These are phyloP conservation scores for Suillus weaverae DNA, from an alignment of 768 basidiomycete species.

Conservation along the genomic window DNA sequence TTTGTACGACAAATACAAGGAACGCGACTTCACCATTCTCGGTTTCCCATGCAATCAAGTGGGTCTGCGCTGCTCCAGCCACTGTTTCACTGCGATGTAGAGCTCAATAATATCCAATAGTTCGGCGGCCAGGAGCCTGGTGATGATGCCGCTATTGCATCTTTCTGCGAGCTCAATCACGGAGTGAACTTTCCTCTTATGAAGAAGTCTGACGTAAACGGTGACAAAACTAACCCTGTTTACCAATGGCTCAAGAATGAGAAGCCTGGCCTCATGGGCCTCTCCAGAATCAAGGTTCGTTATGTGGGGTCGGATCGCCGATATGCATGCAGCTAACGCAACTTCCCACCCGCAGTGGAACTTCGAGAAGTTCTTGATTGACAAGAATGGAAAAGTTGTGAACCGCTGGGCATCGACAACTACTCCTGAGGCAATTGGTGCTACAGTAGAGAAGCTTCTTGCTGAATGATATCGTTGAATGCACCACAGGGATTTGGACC, in stretches of 20 bases:
- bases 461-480: conserved; percentile 17
- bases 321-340: conserved; percentile 1
- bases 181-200: conserved; percentile 89
- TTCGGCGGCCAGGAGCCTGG: conserved; percentile 87
- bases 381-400: conserved; percentile 51
- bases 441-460: conserved; percentile 63
- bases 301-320: conserved; percentile 33
- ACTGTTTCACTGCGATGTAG: background rate
- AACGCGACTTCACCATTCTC: conserved; percentile 71
- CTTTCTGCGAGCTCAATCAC: conserved; percentile 80
- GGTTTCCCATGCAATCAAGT: conserved; percentile 94
- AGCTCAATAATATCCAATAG: conserved; percentile 34
- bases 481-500: background rate
- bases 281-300: conserved; percentile 40
- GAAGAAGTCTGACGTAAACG: conserved; percentile 94
- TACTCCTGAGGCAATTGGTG: conserved; percentile 61
- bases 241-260: conserved; percentile 83
- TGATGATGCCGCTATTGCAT: conserved; percentile 69
- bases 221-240: conserved; percentile 78
- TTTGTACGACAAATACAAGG: conserved; percentile 80
- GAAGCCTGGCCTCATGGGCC: conserved; percentile 71
- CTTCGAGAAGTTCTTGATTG: conserved; percentile 86
- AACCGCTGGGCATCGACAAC: conserved; percentile 79
- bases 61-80: conserved; percentile 11
- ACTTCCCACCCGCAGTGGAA: conserved; percentile 61